Base-by-base conservation (phyloP, 2,329 filamentous ascomycete genomes). In the Xylaria arbuscula region DNA sequence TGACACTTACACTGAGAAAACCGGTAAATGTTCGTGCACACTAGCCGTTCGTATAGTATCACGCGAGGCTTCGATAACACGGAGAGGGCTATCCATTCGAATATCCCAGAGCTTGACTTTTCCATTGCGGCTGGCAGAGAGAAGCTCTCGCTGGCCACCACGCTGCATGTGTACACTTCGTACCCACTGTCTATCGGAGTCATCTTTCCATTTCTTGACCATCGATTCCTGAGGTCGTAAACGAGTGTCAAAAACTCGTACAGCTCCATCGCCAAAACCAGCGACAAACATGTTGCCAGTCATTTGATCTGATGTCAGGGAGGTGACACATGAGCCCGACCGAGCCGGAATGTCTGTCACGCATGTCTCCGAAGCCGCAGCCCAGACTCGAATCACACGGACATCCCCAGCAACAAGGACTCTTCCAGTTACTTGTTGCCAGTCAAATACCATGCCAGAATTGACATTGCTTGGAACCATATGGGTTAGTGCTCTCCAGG, bases 31-130 rank as follows among this genome's bases (percentile, higher is more conserved):
- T 80, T 99, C 96, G 79, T 99, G 96, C 50, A 96, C 94, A 78
- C 92, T 96, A 66, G 97, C 87, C 19, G 93, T 97, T 64, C 94
- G 89, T 69, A 97, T 86, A 9, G 91, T 92, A 75, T 94, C 90
- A 68, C 87, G 89, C 2, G 93, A 95, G 7, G 92, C 90, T 76
- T 89, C 86, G 75, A 95, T 91, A 1, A 89, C 89, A 68, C 90
- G 89, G 59, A 97, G 84, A 5, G 92, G 90, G 73, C 87, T 86
- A 71, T 96, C 92, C 89, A 93, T 93, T 57, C 96, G 89, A 59
- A 99, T 93, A 80, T 99, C 96, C 96, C 96, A 99, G 17, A 99
- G 85, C 78, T 93, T 94, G 72, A 99, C 92, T 77, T 96, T 96
- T 69, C 96, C 96, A 76, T 97, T 96, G 55, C 93, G 89, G 77